A percentile compares a stretch with the other conserved stretches of the same genome.
Conservation (phyloP, 2,329 filamentous ascomycete species). For the Delphinella strobiligena region DNA sequence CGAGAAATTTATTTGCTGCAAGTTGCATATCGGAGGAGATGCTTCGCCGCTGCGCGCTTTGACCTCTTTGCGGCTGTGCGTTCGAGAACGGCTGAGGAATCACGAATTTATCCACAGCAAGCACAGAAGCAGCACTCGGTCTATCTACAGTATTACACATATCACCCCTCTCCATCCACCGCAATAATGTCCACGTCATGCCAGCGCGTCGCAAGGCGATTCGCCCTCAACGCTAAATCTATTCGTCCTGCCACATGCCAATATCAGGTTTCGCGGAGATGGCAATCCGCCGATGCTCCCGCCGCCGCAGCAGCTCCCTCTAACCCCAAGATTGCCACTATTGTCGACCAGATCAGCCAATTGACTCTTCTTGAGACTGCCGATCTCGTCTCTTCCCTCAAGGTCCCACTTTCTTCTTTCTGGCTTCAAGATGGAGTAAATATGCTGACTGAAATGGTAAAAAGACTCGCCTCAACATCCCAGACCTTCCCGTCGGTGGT, state of each 20-base stretch:
- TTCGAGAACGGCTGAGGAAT: too few species aligned
- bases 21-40: conserved; percentile 4
- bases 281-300: conserved; percentile 77
- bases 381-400: conserved; percentile 85
- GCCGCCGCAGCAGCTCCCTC: conserved; percentile 27
- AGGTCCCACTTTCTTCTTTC: conserved; percentile 47
- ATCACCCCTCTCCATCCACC: conserved; percentile 3
- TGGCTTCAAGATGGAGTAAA: not conserved
- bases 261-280: conserved; percentile 45
- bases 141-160: too few species aligned
- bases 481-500: conserved; percentile 87
- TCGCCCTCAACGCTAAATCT: conserved; percentile 24
- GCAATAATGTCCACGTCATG: conserved; percentile 31
- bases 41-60: conserved; percentile 7
- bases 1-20: not conserved
- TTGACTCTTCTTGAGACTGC: conserved; percentile 96
- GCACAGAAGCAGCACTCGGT: too few species aligned
- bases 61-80: too few species aligned
- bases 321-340: conserved; percentile 86
- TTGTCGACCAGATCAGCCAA: conserved; percentile 98
- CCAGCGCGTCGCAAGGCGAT: conserved; percentile 32
- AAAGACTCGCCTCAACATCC: conserved; percentile 89
- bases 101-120: too few species aligned
- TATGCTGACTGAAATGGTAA: conserved; percentile 6
- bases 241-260: conserved; percentile 6